Percentiles rank a stretch among this genome's conserved stretches.
These are phyloP conservation scores for Narthecium ossifragum DNA, from an alignment of 106 monocot genomes.

Conservation along the genomic window DNA sequence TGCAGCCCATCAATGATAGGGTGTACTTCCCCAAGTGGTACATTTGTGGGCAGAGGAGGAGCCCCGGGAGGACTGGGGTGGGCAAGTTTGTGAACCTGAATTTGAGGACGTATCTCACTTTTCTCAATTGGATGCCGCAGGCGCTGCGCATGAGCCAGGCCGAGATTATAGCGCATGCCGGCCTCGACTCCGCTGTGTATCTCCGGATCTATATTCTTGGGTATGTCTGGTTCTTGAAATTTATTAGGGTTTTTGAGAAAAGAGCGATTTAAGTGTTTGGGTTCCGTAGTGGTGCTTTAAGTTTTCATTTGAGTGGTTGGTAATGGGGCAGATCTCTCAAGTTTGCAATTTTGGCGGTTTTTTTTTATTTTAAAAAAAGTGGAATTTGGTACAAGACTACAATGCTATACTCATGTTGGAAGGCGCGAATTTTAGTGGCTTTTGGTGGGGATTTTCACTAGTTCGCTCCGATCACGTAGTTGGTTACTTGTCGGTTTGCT, in stretches of 20 bases:
- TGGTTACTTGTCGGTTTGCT: too few species aligned
- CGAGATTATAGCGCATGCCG: constrained; percentile 79
- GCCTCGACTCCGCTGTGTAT: constrained; percentile 82
- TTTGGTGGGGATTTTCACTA: too few species aligned
- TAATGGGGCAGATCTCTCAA: too few species aligned
- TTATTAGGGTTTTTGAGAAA: too few species aligned
- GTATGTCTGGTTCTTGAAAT: constrained; percentile 16
- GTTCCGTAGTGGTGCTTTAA: not conserved
- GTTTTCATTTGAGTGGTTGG: not conserved
- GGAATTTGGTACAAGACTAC: not conserved
- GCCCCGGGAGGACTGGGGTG: constrained; percentile 25
- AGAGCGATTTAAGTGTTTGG: too few species aligned
- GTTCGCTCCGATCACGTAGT: too few species aligned
- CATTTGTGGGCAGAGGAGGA: constrained; percentile 34
- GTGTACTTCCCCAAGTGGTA: constrained; percentile 92
- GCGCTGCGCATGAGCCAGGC: constrained; percentile 75
- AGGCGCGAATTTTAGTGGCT: too few species aligned
- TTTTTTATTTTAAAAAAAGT: not conserved
- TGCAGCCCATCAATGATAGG: constrained; percentile 78
- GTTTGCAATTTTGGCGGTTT: too few species aligned
- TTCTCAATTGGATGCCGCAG: constrained; percentile 85
- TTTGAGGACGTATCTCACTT: constrained; percentile 54
- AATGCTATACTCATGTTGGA: too few species aligned
- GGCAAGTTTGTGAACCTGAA: constrained; percentile 72
- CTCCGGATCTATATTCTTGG: constrained; percentile 94